Evolutionary conservation across 2,329 filamentous ascomycete genomes (phyloP).

Genomic region (Myriosclerotinia scirpicola): DNA sequence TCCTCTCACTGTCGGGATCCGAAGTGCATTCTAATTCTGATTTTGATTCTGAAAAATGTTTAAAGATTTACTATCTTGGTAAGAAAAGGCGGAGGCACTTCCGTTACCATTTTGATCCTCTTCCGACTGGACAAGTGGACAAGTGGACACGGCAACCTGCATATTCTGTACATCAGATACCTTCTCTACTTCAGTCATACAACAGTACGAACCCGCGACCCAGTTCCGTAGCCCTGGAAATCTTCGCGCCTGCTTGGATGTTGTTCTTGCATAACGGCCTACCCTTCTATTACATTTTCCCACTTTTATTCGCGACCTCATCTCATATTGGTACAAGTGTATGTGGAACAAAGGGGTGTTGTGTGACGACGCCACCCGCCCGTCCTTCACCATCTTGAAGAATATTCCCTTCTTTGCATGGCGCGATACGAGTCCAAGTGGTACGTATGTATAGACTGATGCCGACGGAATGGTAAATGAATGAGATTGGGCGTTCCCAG

Average conservation of each 20-base stretch:
- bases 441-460: slow-evolving; percentile 9
- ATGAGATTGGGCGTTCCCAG: slow-evolving; percentile 1
- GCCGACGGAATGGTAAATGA: slow-evolving; percentile 19
- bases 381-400: background rate
- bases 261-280: slow-evolving; percentile 16
- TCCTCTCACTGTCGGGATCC: background rate
- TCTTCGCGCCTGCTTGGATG: slow-evolving; percentile 10
- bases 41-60: background rate
- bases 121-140: slow-evolving; percentile 9
- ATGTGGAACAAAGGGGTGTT: background rate
- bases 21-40: background rate
- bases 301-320: slow-evolving; percentile 10
- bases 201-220: slow-evolving; percentile 16
- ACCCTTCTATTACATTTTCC: background rate
- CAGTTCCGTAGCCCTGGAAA: slow-evolving; percentile 20
- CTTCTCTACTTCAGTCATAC: slow-evolving; percentile 12
- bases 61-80: background rate
- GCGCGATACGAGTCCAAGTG: slow-evolving; percentile 16
- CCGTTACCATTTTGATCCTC: background rate
- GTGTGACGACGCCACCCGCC: slow-evolving; percentile 5
- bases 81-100: slow-evolving; percentile 2
- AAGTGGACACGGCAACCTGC: slow-evolving; percentile 11
- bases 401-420: slow-evolving; percentile 7
- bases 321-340: slow-evolving; percentile 5
- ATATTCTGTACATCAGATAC: slow-evolving; percentile 15